Conservation (phyloP, 108 stramenopile genomes). For the Fistulifera pelliculosa region DNA sequence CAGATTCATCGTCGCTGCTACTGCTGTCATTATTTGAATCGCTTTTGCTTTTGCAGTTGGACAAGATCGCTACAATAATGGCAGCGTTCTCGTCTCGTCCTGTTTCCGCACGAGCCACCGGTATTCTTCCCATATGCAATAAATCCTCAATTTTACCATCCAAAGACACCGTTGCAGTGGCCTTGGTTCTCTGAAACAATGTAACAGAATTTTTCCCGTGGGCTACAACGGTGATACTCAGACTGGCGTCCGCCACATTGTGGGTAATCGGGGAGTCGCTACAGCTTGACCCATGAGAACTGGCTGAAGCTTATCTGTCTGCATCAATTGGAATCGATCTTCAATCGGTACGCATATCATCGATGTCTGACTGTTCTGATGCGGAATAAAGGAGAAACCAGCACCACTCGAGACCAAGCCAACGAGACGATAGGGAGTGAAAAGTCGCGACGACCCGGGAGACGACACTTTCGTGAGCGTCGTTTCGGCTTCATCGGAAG, state of each 20-base stretch:
- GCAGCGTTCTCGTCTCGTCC: slow-evolving; percentile 67
- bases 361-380: slow-evolving; percentile 37
- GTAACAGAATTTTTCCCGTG: slow-evolving; percentile 45
- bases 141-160: slow-evolving; percentile 43
- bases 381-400: slow-evolving; percentile 52
- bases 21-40: slow-evolving; percentile 1
- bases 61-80: slow-evolving; percentile 50
- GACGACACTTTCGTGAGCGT: no score
- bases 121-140: slow-evolving; percentile 53
- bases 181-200: slow-evolving; percentile 47
- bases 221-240: slow-evolving; percentile 43
- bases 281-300: slow-evolving; percentile 62
- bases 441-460: slow-evolving; percentile 36
- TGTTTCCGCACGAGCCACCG: slow-evolving; percentile 45
- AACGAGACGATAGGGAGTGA: slow-evolving; percentile 59
- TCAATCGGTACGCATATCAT: slow-evolving; percentile 58
- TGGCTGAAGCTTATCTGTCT: slow-evolving; percentile 55
- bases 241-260: slow-evolving; percentile 57
- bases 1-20: slow-evolving; percentile 17
- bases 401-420: slow-evolving; percentile 41
- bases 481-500: no score
- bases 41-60: slow-evolving; percentile 21
- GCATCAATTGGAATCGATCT: slow-evolving; percentile 69
- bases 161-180: slow-evolving; percentile 26
- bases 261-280: slow-evolving; percentile 33